Conservation (phyloP, 2,329 filamentous ascomycete species). For the Cladosporium phlei region DNA sequence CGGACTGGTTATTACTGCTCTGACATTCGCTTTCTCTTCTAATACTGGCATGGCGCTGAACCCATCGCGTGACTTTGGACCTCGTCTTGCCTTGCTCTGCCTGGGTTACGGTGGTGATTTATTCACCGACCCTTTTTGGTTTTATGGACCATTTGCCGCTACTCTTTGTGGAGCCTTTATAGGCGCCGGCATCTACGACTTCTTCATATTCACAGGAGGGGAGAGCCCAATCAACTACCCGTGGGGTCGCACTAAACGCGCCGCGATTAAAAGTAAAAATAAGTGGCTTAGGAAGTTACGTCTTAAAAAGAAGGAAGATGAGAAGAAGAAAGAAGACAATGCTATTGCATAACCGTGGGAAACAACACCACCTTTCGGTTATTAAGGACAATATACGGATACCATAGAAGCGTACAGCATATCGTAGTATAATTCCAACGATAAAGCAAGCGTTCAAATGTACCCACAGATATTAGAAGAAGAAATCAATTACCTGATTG, state of each 20-base stretch:
- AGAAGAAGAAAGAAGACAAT: neutral
- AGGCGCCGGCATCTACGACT: constrained; percentile 46
- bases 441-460: no score
- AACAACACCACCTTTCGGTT: no score
- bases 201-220: constrained; percentile 46
- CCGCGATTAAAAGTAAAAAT: constrained; percentile 22
- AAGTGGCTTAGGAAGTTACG: constrained; percentile 24
- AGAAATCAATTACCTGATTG: no score
- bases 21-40: constrained; percentile 40
- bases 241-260: constrained; percentile 27
- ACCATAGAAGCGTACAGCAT: no score
- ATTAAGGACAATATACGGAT: no score
- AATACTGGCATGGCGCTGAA: constrained; percentile 48
- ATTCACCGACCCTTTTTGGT: constrained; percentile 42
- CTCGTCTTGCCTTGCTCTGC: constrained; percentile 42
- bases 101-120: constrained; percentile 40
- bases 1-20: constrained; percentile 38
- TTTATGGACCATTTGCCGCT: constrained; percentile 44
- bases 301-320: constrained; percentile 12
- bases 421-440: no score
- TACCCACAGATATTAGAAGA: no score
- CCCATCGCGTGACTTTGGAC: constrained; percentile 48
- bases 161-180: constrained; percentile 39
- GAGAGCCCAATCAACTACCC: constrained; percentile 51
- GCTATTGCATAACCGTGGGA: no score